Conservation (phyloP, 2,329 filamentous ascomycete genomes). For the Chalaropsis ovoidea region DNA sequence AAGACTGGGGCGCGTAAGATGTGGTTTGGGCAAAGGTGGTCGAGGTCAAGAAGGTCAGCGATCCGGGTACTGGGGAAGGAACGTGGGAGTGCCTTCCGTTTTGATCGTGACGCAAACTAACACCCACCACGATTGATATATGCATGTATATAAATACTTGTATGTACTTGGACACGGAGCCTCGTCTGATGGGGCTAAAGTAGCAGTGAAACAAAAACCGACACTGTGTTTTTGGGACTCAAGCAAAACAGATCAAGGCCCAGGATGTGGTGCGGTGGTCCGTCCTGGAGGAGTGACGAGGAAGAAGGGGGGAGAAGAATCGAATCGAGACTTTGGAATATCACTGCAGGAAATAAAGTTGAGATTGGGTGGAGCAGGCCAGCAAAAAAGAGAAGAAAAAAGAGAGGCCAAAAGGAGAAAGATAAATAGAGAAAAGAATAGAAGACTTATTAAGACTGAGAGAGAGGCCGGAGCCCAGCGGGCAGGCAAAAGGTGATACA, state of each 20-base stretch:
- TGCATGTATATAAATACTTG: conserved; percentile 9
- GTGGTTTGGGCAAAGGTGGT: no score
- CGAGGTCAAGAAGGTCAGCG: no score
- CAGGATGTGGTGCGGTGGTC: neutral
- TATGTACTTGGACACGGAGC: neutral
- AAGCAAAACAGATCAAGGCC: conserved; percentile 12
- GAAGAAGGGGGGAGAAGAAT: conserved; percentile 3
- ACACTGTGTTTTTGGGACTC: conserved; percentile 5
- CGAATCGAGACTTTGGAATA: conserved; percentile 9
- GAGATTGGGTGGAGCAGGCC: conserved; percentile 1
- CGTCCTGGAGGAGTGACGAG: conserved; percentile 4
- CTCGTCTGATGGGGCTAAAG: conserved; percentile 10
- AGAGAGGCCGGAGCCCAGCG: neutral
- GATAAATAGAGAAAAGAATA: neutral
- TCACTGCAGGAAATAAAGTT: conserved; percentile 12
- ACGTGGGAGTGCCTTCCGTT: conserved; percentile 1
- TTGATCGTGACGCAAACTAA: conserved; percentile 1
- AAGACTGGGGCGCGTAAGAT: no score
- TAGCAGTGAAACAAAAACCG: conserved; percentile 16
- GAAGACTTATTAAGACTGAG: neutral
- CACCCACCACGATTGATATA: neutral
- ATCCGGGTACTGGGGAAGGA: no score
- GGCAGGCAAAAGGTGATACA: conserved; percentile 1
- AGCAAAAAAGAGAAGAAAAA: neutral
- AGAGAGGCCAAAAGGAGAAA: neutral